Evolutionary conservation across 306 rosid species (phyloP).

Genomic region (Inga laurina): DNA sequence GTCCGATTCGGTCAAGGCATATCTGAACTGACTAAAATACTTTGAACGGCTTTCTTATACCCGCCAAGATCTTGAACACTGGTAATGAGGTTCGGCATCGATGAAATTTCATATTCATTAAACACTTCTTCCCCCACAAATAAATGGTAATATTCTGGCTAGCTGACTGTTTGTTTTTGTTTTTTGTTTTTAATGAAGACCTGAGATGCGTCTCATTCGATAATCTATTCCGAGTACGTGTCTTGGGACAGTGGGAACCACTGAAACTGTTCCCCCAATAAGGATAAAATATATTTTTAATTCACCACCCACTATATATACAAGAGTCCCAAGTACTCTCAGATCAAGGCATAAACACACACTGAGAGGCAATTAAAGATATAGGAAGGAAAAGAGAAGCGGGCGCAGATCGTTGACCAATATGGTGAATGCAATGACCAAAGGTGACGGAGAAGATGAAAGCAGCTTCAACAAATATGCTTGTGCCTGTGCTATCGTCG

Average conservation of each 20-base stretch:
- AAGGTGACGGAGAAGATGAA: not conserved
- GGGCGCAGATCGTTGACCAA: not conserved
- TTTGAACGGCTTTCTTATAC: not conserved
- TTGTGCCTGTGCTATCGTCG: slow-evolving; percentile 60
- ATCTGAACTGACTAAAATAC: slow-evolving; percentile 10
- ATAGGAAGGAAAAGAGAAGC: not conserved
- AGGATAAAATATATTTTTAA: not conserved
- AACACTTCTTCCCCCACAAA: not conserved
- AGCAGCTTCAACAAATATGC: slow-evolving; percentile 60
- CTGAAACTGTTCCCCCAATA: not conserved
- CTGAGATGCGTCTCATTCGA: not conserved
- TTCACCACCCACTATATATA: not conserved
- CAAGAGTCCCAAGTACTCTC: not conserved
- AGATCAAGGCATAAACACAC: not conserved
- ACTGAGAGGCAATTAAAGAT: not conserved
- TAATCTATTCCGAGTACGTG: not conserved
- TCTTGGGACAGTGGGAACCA: slow-evolving; percentile 8
- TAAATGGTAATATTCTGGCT: not conserved
- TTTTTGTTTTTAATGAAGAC: not conserved
- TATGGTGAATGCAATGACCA: slow-evolving; percentile 11
- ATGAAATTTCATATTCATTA: not conserved
- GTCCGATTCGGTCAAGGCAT: slow-evolving; percentile 16
- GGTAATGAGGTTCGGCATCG: not conserved
- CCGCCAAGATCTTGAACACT: not conserved
- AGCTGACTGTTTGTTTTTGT: not conserved